Evolutionary conservation across 2,329 filamentous ascomycete genomes (phyloP), one percentile per base, ranked within the genome.

Genomic region (Fusarium domesticum): DNA sequence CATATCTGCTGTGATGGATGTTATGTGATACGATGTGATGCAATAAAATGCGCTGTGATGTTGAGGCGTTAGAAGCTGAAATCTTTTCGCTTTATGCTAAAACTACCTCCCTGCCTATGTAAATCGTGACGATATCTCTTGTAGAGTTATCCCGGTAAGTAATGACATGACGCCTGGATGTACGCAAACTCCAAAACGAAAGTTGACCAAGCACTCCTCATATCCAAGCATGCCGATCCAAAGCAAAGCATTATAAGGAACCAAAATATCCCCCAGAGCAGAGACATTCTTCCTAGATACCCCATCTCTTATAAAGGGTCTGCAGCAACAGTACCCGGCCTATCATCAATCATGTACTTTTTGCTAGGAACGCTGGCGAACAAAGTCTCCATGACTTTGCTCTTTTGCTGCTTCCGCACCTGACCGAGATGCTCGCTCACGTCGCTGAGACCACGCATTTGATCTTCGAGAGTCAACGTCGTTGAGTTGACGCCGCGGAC

Each of bases 361-460:
- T 56, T 57, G 39, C 63, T 60, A 34, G 64, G 64, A 10, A 64
- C 61, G 19, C 57, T 73, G 2, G 83, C 85, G 64, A 87, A 92
- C 3, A 95, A 69, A 67, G 87, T 81, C 70, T 92, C 84, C 78
- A 93, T 82, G 57, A 93, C 73, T 67, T 88, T 89, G 45, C 81
- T 80, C 73, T 92, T 93, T 70, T 96, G 92, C 54, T 78, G 78
- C 52, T 88, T 80, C 32, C 92, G 74, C 30, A 95, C 82, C 7
- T 76, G 80, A 50, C 85, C 84, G 8, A 97, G 75, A 62, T 95
- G 87, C 11, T 78, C 77, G 56, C 90, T 87, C 4, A 89, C 91
- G 18, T 86, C 84, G 57, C 89, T 85, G 16, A 97, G 68, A 5
- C 92, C 90, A 35, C 76, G 75, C 55, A 97, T 89, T 72, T 97